Evolutionary conservation across 306 rosid genomes (phyloP).

Genomic region (Mimosa bimucronata): DNA sequence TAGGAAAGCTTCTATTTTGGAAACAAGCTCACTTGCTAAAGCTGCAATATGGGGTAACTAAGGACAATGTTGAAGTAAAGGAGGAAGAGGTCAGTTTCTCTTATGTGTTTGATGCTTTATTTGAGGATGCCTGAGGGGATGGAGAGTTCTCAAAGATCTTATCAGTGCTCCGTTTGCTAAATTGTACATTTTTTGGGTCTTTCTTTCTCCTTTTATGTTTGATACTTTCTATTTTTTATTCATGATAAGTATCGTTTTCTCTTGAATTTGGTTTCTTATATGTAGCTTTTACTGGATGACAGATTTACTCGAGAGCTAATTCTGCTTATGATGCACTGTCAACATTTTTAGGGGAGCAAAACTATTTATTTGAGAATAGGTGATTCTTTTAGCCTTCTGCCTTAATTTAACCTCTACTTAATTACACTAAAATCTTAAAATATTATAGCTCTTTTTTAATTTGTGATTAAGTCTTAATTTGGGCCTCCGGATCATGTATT

Average conservation of each 20-base stretch:
- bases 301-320: constrained; percentile 76
- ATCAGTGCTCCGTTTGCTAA: background rate
- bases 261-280: constrained; percentile 33
- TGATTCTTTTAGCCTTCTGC: constrained; percentile 44
- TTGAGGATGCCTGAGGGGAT: background rate
- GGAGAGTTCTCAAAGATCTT: background rate
- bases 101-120: background rate
- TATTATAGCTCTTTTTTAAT: constrained; percentile 4
- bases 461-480: constrained; percentile 13
- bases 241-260: constrained; percentile 24
- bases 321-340: constrained; percentile 79
- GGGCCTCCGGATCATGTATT: constrained; percentile 26
- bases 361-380: constrained; percentile 74
- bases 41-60: constrained; percentile 66
- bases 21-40: constrained; percentile 59
- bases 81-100: constrained; percentile 64
- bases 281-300: constrained; percentile 48
- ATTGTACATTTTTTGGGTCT: background rate
- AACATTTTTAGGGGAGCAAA: constrained; percentile 67
- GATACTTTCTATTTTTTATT: background rate
- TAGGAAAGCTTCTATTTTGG: constrained; percentile 65
- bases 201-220: background rate
- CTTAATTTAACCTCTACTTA: background rate
- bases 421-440: constrained; percentile 8
- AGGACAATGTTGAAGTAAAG: constrained; percentile 64